phyloP scores from a whole-genome alignment of 768 basidiomycete species.

The Agaricus blazei region DNA sequence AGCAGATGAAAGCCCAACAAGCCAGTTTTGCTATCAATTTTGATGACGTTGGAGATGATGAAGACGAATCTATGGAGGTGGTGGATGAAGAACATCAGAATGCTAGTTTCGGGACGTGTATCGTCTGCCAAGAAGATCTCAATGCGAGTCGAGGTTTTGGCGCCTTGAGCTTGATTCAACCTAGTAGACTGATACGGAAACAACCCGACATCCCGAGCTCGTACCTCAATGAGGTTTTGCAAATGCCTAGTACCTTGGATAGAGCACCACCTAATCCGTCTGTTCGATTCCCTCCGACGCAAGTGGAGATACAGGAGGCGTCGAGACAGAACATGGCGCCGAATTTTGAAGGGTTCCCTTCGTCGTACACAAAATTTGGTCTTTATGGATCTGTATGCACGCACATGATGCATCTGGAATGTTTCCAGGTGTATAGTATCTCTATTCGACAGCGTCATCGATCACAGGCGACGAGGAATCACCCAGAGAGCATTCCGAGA shows the following conservation, averaged over 20 bases:
- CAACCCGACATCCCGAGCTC: slow-evolving; percentile 64
- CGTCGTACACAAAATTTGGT: slow-evolving; percentile 75
- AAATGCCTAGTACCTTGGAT: slow-evolving; percentile 63
- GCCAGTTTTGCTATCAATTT: slow-evolving; percentile 79
- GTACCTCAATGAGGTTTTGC: slow-evolving; percentile 71
- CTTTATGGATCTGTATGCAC: slow-evolving; percentile 86
- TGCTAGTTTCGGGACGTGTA: slow-evolving; percentile 81
- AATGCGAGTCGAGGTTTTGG: slow-evolving; percentile 73
- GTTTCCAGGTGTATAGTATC: slow-evolving; percentile 84
- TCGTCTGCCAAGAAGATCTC: slow-evolving; percentile 96
- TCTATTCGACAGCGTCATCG: slow-evolving; percentile 87
- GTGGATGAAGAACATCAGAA: slow-evolving; percentile 34
- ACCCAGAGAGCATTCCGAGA: slow-evolving; percentile 90
- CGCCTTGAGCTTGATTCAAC: slow-evolving; percentile 80
- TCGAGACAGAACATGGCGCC: slow-evolving; percentile 30
- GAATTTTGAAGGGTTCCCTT: slow-evolving; percentile 72
- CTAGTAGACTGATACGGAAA: slow-evolving; percentile 77
- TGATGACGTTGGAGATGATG: slow-evolving; percentile 65
- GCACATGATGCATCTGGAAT: slow-evolving; percentile 96
- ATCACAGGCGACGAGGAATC: slow-evolving; percentile 84
- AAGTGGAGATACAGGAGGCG: slow-evolving; percentile 44
- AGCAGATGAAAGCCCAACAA: slow-evolving; percentile 92
- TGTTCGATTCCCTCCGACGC: slow-evolving; percentile 43
- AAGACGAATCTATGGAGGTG: slow-evolving; percentile 57
- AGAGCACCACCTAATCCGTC: slow-evolving; percentile 25